Evolutionary conservation across 768 basidiomycete species (phyloP).

Genomic region (Kwoniella shandongensis): DNA sequence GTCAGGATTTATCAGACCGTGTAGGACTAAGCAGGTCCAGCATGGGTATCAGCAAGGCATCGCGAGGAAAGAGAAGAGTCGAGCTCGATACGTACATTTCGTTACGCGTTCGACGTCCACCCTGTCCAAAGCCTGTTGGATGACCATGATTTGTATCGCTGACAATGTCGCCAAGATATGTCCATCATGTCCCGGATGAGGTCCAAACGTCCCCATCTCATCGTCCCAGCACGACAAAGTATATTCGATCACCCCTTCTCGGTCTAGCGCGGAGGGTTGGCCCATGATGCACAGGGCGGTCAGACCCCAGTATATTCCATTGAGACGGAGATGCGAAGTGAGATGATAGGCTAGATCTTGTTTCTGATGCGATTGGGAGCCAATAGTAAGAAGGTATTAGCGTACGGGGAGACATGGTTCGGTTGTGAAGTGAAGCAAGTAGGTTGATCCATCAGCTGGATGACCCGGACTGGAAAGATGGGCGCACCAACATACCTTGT

Average conservation of each 20-base stretch:
- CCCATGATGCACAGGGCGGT: conserved; percentile 82
- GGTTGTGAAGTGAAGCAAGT: too few relatives aligned
- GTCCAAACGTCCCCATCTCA: conserved; percentile 83
- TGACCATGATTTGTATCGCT: conserved; percentile 86
- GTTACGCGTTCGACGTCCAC: conserved; percentile 69
- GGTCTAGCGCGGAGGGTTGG: conserved; percentile 71
- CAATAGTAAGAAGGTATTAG: neutral
- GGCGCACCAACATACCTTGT: conserved; percentile 65
- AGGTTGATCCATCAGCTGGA: too few relatives aligned
- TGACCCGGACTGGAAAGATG: too few relatives aligned
- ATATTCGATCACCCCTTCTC: conserved; percentile 80
- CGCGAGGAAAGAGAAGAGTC: neutral
- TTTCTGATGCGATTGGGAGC: conserved; percentile 55
- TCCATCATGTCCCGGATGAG: conserved; percentile 89
- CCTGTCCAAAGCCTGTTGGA: conserved; percentile 74
- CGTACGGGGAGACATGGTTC: too few relatives aligned
- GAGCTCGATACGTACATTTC: conserved; percentile 65
- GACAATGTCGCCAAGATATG: conserved; percentile 83
- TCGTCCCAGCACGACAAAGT: conserved; percentile 96
- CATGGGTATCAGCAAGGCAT: neutral
- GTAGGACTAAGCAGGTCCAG: conserved; percentile 63
- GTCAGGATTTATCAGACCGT: conserved; percentile 72
- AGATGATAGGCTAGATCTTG: conserved; percentile 84
- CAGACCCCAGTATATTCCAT: conserved; percentile 95
- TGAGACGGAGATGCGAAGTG: conserved; percentile 88